Base-by-base conservation (phyloP, 176 grass and related monocot species). In the Dactylis glomerata region DNA sequence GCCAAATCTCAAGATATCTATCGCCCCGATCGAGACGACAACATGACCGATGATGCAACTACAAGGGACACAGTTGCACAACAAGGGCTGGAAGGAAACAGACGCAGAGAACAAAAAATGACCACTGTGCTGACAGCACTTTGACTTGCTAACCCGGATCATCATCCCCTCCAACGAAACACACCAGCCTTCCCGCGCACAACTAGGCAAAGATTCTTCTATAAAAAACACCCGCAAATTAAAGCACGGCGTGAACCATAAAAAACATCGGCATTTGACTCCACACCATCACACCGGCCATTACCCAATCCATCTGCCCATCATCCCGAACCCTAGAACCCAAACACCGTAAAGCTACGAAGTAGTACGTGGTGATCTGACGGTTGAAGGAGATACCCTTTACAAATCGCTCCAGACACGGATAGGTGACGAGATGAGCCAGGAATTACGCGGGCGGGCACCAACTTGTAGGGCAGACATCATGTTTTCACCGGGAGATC, bases 391-490 rank as follows among this genome's bases (percentile, higher is more conserved):
- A 75, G 13, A 82, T 87, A 10, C 10, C 59, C 9, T 49, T 34
- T 22, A n/a, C 51, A 38, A 10, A 50, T 2, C 52, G 1, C 22
- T 5, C 5, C 28, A 49, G 11, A 87, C 46, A 81, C 46, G 57
- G 17, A 75, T 24, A 24, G 26, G 57, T 44, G 41, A 44, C 44
- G 44, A 46, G 40, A 68, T 69, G 72, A 70, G 72, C 65, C 74
- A 56, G 6, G 57, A 68, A 75, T 37, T 23, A 49, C 37, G 59
- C 76, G 56, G 10, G 40, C 19, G 20, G 19, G 68, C 68, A 22
- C 76, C 76, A 37, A 75, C 81, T 26, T 81, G 70, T 66, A 84
- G 67, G 67, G 66, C 22, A 32, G 41, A 23, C 30, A 71, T 40
- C 7, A n/a, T n/a, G n/a, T 50, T 67, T 51, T 16, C 27, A 16